Evolutionary conservation across 345 rosid species (phyloP).

Genomic region (Draba incana): DNA sequence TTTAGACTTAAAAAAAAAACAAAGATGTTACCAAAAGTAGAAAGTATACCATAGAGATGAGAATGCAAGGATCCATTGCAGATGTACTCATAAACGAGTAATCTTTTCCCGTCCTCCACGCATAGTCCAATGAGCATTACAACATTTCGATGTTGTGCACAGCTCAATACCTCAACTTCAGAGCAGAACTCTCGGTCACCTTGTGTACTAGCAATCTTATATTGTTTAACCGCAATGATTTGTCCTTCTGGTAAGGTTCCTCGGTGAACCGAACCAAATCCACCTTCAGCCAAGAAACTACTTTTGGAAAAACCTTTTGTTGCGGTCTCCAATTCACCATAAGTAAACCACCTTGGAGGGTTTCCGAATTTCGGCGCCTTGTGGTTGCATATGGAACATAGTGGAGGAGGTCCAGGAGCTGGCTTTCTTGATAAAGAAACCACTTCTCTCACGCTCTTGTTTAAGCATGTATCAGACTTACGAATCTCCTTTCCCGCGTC

Average conservation of each 20-base stretch:
- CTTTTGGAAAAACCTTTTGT: conserved; percentile 78
- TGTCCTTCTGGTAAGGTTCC: conserved; percentile 84
- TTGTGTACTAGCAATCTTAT: conserved; percentile 93
- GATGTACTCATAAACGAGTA: conserved; percentile 89
- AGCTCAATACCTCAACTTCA: conserved; percentile 95
- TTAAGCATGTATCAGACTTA: conserved; percentile 57
- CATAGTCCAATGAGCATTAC: conserved; percentile 92
- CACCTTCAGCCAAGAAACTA: conserved; percentile 98
- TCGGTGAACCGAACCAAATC: conserved; percentile 93
- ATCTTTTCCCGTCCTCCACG: conserved; percentile 83
- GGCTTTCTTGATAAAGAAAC: conserved; percentile 73
- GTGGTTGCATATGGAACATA: conserved; percentile 92
- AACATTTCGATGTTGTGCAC: conserved; percentile 98
- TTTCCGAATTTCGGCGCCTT: conserved; percentile 92
- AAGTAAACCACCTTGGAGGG: conserved; percentile 97
- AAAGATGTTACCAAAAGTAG: conserved; percentile 21
- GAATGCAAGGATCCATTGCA: conserved; percentile 94
- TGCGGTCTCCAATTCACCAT: conserved; percentile 75
- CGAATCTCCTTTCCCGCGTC: conserved; percentile 48
- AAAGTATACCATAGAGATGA: conserved; percentile 83
- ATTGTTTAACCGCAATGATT: conserved; percentile 94
- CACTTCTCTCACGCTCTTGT: conserved; percentile 87
- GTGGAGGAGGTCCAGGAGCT: conserved; percentile 93
- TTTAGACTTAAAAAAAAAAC: background rate
- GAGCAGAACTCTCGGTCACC: conserved; percentile 96